Conservation (phyloP, 2,329 filamentous ascomycete species). For the Coniochaeta sp. region DNA sequence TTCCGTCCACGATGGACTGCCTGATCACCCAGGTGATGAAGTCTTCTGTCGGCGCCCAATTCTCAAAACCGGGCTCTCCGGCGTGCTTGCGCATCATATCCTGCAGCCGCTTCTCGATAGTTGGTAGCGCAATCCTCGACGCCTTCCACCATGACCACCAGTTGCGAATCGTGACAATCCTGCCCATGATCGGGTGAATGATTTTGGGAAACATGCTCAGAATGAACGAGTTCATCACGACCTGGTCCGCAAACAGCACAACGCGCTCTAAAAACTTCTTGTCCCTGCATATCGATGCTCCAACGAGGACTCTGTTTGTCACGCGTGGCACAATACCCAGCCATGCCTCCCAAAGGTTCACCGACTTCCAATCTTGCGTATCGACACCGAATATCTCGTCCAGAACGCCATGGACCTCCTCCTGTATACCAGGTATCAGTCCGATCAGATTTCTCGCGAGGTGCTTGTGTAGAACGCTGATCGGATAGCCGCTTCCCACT, state of each 20-base stretch:
- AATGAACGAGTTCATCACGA: conserved; percentile 35
- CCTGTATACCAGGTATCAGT: conserved; percentile 31
- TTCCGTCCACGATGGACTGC: conserved; percentile 36
- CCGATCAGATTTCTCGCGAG: conserved; percentile 30
- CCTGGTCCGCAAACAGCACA: conserved; percentile 39
- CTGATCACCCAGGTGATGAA: conserved; percentile 51
- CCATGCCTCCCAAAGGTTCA: conserved; percentile 38
- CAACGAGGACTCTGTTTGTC: conserved; percentile 35
- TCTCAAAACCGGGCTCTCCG: conserved; percentile 29
- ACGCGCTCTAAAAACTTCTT: conserved; percentile 36
- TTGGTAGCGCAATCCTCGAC: conserved; percentile 31
- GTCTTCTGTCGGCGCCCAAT: conserved; percentile 42
- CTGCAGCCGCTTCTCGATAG: conserved; percentile 40
- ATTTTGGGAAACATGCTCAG: conserved; percentile 37
- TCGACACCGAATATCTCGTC: conserved; percentile 25
- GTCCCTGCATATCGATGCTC: conserved; percentile 29
- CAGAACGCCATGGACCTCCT: conserved; percentile 29
- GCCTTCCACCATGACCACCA: conserved; percentile 37
- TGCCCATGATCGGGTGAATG: conserved; percentile 41
- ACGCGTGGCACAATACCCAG: conserved; percentile 32
- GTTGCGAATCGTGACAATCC: conserved; percentile 34
- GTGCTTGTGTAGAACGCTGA: conserved; percentile 33
- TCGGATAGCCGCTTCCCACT: conserved; percentile 29
- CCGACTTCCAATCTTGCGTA: conserved; percentile 24
- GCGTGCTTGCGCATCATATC: conserved; percentile 33